Base-by-base conservation (phyloP, 768 basidiomycete genomes). In the Lanmaoa rubissima region DNA sequence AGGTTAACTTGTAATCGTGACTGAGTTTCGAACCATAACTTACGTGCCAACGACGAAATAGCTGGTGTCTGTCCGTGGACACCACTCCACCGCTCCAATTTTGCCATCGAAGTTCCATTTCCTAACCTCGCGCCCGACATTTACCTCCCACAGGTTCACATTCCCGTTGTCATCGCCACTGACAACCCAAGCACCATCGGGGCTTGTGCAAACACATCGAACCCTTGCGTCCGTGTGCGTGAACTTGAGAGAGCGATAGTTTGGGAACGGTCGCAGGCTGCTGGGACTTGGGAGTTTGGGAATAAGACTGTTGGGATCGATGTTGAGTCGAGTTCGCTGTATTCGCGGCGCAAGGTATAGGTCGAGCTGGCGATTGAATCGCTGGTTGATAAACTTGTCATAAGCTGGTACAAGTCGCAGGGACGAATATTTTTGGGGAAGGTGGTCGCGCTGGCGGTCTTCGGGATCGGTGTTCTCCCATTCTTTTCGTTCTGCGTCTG, bases 271-370 rank as follows among this genome's bases (percentile, higher is more conserved):
- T 53, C 86, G 87, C 49, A 99, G 76, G 67, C 91, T 95, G 65
- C 77, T 88, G 11, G 96, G 94, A 63, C 89, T 92, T 1, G 97
- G 97, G 10, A 99, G 79, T 73, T 97, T 95, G 21, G 97, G 97
- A 36, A 99, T 86, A 32, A 99, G 78, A 46, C 88, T 90, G 61
- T 87, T 84, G 1, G 96, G 94, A 66, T 98, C 92, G 50, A 97
- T 91, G 65, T 93, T 93, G 34, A 98, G 83, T 70, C 92, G 93
- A 51, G 80, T 83, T 52, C 92, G 78, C 63, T 92, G 90, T 60
- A 97, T 85, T 45, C 97, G 83, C 36, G 97, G 96, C 4, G 97
- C 97, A 44, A 99, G 85, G 69, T 99, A 99, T 19, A 99, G 78
- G 72, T 99, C 97, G 36, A 99, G 82, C 73, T 96, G 94, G 21